Conservation (phyloP, 441 rosid genomes). For the Arabidopsis hybrid region DNA sequence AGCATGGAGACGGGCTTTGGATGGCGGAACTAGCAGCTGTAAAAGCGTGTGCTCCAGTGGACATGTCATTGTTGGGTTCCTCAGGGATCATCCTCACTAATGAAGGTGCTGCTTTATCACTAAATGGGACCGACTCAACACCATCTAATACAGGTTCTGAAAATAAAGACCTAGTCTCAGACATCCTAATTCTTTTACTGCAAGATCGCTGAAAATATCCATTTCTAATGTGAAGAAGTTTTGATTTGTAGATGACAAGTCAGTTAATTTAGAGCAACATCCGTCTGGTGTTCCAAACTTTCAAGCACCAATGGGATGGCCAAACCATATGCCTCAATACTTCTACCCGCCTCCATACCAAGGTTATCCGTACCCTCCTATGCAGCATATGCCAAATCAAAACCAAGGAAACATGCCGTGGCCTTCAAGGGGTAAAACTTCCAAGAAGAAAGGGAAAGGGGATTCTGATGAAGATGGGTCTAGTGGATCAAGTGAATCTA, state of each 20-base stretch:
- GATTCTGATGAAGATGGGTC: slow-evolving; percentile 54
- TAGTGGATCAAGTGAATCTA: slow-evolving; percentile 52
- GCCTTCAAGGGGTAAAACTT: slow-evolving; percentile 55
- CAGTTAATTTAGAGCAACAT: slow-evolving; percentile 45
- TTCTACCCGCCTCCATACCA: slow-evolving; percentile 77
- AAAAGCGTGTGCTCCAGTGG: slow-evolving; percentile 64
- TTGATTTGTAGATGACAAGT: slow-evolving; percentile 56
- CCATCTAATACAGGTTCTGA: slow-evolving; percentile 42
- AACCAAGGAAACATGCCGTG: slow-evolving; percentile 61
- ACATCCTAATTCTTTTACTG: background rate
- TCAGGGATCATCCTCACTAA: slow-evolving; percentile 70
- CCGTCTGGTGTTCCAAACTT: slow-evolving; percentile 47
- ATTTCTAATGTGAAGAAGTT: slow-evolving; percentile 33
- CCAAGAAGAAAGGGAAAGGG: slow-evolving; percentile 51
- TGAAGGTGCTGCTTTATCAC: slow-evolving; percentile 48
- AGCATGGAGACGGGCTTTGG: slow-evolving; percentile 80
- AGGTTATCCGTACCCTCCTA: slow-evolving; percentile 71
- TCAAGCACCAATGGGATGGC: slow-evolving; percentile 72
- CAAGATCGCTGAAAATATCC: background rate
- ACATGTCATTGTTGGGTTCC: slow-evolving; percentile 59
- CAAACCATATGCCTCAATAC: slow-evolving; percentile 70
- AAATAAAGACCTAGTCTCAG: slow-evolving; percentile 46
- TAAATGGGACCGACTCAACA: slow-evolving; percentile 53
- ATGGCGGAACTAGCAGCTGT: slow-evolving; percentile 88
- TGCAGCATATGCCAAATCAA: slow-evolving; percentile 60